Percentiles rank a stretch among this genome's conserved stretches.
Conservation (phyloP, 306 rosid genomes). For the Castanospermum australe region DNA sequence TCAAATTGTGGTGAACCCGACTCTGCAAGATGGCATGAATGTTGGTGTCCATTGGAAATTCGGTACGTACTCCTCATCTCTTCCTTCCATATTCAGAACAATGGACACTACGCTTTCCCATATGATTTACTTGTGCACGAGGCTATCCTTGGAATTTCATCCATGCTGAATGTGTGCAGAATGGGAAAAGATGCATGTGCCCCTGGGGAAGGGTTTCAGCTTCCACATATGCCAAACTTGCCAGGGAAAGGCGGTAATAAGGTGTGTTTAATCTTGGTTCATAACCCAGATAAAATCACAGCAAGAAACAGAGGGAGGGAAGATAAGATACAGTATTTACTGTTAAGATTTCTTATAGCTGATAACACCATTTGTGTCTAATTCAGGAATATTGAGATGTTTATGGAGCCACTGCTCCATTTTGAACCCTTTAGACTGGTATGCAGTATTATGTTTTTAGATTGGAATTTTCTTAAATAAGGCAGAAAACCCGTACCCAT, state of each 20-base stretch:
- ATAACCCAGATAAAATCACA: neutral
- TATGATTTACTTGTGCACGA: neutral
- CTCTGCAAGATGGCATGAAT: constrained; percentile 53
- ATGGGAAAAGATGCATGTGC: constrained; percentile 44
- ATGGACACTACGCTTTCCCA: neutral
- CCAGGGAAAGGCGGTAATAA: constrained; percentile 59
- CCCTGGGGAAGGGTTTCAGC: constrained; percentile 60
- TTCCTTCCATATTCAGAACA: neutral
- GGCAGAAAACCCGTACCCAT: neutral
- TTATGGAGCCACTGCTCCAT: constrained; percentile 55
- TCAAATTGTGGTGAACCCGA: constrained; percentile 51
- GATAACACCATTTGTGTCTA: neutral
- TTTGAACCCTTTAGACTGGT: constrained; percentile 57
- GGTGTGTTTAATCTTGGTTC: constrained; percentile 41
- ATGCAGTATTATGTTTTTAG: neutral
- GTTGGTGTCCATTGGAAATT: constrained; percentile 71
- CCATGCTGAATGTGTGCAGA: constrained; percentile 28
- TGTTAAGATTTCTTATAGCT: neutral
- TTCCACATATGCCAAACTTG: constrained; percentile 55
- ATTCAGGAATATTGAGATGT: constrained; percentile 63
- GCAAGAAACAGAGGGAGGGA: neutral
- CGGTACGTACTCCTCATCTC: constrained; percentile 37
- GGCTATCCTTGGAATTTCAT: constrained; percentile 4
- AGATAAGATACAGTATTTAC: neutral
- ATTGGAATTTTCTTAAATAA: neutral